Base-by-base conservation (phyloP, 768 basidiomycete genomes). In the Vararia minispora region DNA sequence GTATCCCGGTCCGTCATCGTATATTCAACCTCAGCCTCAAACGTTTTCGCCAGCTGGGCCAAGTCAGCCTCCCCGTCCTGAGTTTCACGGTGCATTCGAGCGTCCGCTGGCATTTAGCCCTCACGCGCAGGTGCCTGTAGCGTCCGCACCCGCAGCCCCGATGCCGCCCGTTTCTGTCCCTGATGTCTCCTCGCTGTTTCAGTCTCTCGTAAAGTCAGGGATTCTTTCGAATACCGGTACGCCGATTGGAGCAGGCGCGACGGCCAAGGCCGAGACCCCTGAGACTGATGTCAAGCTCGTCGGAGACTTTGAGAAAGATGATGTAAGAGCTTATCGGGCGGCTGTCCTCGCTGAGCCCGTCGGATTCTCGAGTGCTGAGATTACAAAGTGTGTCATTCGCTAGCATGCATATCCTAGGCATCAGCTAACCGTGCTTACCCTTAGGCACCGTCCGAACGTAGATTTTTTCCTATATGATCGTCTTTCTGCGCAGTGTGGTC, bases 401-500 rank as follows among this genome's bases (percentile, higher is more conserved):
- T n/a, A n/a, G n/a, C n/a, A n/a, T n/a, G n/a, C n/a, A n/a, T n/a
- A n/a, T n/a, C n/a, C n/a, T n/a, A n/a, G n/a, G n/a, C n/a, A n/a
- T n/a, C n/a, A n/a, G n/a, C n/a, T n/a, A n/a, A n/a, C n/a, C n/a
- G n/a, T n/a, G n/a, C n/a, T n/a, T n/a, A n/a, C n/a, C 14, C 38
- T 16, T 45, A 83, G 80, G 55, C 65, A 66, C 46, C 74, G 72
- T 14, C 71, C 84, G 2, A 61, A 65, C 17, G 68, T 85, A 38
- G 62, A 71, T 37, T 64, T 76, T 24, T 66, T 89, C 40, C 58
- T 94, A 44, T 90, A 89, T 52, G 70, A 76, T 39, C 76, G 76
- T 41, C 68, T 91, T 26, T 70, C 79, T 17, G 64, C 74, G 24
- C 83, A 90, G 61, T 99, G 94, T 69, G 89, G 81, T 61, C 92